Evolutionary conservation across 805 yeast species (phyloP).

Genomic region (Metschnikowia santaceciliae): DNA sequence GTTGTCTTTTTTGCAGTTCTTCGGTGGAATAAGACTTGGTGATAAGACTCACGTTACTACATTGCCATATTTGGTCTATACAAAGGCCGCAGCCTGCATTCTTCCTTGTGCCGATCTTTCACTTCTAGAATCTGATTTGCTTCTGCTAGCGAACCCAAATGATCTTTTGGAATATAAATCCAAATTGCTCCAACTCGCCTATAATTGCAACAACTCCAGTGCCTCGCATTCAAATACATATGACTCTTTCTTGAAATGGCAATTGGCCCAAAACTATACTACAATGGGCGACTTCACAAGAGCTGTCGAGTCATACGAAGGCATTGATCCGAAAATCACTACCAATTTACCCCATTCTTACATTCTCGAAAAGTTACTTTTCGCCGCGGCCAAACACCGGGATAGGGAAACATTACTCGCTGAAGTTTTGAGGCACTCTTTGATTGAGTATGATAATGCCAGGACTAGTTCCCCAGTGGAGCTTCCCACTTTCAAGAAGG

Average conservation of each 20-base stretch:
- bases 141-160: background rate
- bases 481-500: background rate
- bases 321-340: background rate
- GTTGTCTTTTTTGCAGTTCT: constrained; percentile 17
- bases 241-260: constrained; percentile 32
- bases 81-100: constrained; percentile 27
- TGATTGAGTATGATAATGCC: background rate
- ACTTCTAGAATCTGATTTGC: constrained; percentile 2
- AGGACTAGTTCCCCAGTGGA: background rate
- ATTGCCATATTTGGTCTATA: constrained; percentile 27
- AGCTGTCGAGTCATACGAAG: background rate
- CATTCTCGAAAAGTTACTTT: background rate
- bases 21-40: constrained; percentile 33
- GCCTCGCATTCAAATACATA: background rate
- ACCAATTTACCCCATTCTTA: background rate
- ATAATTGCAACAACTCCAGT: background rate
- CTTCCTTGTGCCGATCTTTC: constrained; percentile 17
- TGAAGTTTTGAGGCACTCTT: background rate
- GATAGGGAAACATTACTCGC: background rate
- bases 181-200: constrained; percentile 4
- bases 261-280: constrained; percentile 49
- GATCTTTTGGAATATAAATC: constrained; percentile 9
- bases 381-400: background rate
- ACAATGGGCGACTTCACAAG: constrained; percentile 7
- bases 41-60: constrained; percentile 26